Evolutionary conservation across 1,284 basidiomycete species (phyloP), one percentile per base, ranked within the genome.

Genomic region (Phellopilus nigrolimitatus): DNA sequence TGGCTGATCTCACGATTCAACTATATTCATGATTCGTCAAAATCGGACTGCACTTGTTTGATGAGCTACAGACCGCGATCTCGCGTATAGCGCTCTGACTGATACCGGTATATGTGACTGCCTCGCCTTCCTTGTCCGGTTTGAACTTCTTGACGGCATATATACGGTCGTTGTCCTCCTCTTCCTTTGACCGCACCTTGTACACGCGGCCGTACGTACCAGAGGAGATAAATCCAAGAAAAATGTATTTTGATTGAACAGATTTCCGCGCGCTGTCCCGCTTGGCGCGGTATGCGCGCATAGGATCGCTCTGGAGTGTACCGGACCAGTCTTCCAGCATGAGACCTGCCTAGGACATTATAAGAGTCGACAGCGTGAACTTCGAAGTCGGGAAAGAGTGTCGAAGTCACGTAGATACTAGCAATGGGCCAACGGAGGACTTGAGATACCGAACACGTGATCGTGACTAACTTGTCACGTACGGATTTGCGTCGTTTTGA

Each of bases 111-210:
- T 97, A 99, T 0, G 90, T 91, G 47, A 88, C 71, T 1, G 91
- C 84, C 63, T 97, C 94, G 28, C 93, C 93, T 70, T 97, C 94
- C 67, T 98, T 98, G 74, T 99, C 97, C 0, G 95, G 95, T 67
- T 99, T 99, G 75, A 99, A 99, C 69, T 99, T 99, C 73, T 99
- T 99, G 72, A 99, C 98, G 3, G 95, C 97, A 62, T 93, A 89
- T 43, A 95, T 76, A 51, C 72, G 74, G 1, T 74, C 80, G 38
- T 85, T 83, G 8, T 73, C 71, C 1, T 80, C 63, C 46, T 73
- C 72, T 44, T 73, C 86, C 28, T 80, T 74, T 56, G 87, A 85
- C 56, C 89, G 80, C 0, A 95, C 97, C 68, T 99, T 99, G 79
- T 99, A 99, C 3, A 99, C 95, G 24, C 94, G 78, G 0, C 97